Evolutionary conservation across 441 rosid species (phyloP), one percentile per base, ranked within the genome.

Genomic region (Jatropha multifida): DNA sequence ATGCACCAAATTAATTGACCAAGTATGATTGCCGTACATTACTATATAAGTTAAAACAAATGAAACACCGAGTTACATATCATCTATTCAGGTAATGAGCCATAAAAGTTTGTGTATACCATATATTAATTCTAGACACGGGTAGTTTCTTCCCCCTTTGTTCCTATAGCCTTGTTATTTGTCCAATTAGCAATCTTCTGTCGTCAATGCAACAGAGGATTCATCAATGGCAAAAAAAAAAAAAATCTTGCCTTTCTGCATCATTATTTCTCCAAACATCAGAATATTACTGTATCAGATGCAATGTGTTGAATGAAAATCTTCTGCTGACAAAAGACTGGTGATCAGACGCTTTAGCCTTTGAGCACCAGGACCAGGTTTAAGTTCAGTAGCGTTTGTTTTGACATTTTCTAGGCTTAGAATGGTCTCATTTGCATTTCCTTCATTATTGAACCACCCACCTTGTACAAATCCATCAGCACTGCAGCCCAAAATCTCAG

Each of bases 321-420:
- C 87, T 58, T 87, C 83, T 0, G 83, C 89, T 15, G 92, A 88
- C 78, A 89, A 69, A 75, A 90, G 80, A 73, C 83, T 72, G 23
- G 71, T 69, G 64, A 93, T 74, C 73, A 93, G 92, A 63, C 40
- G 82, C 78, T 85, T 83, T 44, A 93, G 79, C 84, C 92, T 91
- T 80, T 82, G 88, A 46, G 87, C 92, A 26, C 95, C 98, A 40
- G 88, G 86, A 41, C 92, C 89, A 69, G 97, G 93, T 83, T 74
- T 85, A 49, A 93, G 86, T 69, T 78, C 86, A 0, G 88, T 85
- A 71, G 78, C 63, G 77, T 89, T 81, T 2, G 81, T 75, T 20
- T 67, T 49, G 66, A 72, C 60, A 42, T 70, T 52, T 26, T 74
- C 72, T 0, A 76, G 74, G 56, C 5, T 52, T 17, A 52, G 56